Percentiles rank a stretch among this genome's conserved stretches.
Evolutionary conservation across 768 basidiomycete genomes (phyloP).

Genomic region (Suillus weaverae): DNA sequence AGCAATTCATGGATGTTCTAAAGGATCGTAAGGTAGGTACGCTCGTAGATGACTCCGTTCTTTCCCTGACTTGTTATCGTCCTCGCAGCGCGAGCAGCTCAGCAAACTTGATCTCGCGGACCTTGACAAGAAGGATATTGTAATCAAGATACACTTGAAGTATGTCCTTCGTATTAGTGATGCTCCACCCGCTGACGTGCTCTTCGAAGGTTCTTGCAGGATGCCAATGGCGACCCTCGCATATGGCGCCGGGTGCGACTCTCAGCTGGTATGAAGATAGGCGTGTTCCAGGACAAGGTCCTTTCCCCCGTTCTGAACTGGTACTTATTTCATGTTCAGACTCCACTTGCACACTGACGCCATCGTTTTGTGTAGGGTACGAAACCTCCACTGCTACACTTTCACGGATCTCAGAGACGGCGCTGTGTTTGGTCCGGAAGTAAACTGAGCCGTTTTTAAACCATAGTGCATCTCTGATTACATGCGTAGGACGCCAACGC

Average conservation of each 20-base stretch:
- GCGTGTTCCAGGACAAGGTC: conserved; percentile 36
- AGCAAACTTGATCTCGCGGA: conserved; percentile 19
- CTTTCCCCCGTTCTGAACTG: conserved; percentile 37
- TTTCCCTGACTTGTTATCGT: conserved; percentile 8
- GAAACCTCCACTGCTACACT: conserved; percentile 33
- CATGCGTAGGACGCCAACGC: conserved; percentile 19
- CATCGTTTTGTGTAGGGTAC: conserved; percentile 13
- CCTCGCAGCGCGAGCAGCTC: conserved; percentile 19
- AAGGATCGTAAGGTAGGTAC: conserved; percentile 25
- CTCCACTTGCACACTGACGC: conserved; percentile 1
- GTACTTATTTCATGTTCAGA: conserved; percentile 10
- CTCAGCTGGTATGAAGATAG: conserved; percentile 34
- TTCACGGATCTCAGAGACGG: conserved; percentile 39
- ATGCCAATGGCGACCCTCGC: conserved; percentile 22
- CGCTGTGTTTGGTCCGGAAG: conserved; percentile 33
- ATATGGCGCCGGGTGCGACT: conserved; percentile 35
- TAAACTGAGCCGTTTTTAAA: conserved; percentile 5
- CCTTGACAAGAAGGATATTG: conserved; percentile 24
- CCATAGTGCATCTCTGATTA: background rate
- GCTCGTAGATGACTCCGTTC: background rate
- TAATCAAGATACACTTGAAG: conserved; percentile 14
- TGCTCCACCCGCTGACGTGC: background rate
- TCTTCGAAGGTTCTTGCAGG: conserved; percentile 6
- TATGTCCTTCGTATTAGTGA: conserved; percentile 18
- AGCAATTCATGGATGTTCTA: conserved; percentile 26